A percentile compares a stretch with the other conserved stretches of the same genome.
phyloP scores from a whole-genome alignment of 768 basidiomycete species.

The Lactarius quietus region DNA sequence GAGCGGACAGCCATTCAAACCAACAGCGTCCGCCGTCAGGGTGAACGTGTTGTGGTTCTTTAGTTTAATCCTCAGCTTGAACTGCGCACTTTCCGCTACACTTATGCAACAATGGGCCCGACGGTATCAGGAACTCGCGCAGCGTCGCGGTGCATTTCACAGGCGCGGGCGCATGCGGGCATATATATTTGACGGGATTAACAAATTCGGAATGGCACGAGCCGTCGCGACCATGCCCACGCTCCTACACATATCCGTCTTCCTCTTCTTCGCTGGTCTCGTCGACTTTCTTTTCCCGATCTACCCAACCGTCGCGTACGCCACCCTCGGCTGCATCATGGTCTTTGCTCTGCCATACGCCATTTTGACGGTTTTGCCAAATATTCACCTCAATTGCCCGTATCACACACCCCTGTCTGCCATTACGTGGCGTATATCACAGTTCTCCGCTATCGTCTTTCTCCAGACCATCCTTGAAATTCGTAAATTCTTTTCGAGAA shows the following conservation, averaged over 20 bases:
- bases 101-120: conserved; percentile 19
- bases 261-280: conserved; percentile 7
- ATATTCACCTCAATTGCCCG: no score
- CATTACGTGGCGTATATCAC: no score
- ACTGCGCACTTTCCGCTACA: conserved; percentile 1
- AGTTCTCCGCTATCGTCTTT: no score
- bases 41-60: conserved; percentile 15
- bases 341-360: no score
- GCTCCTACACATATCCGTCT: neutral
- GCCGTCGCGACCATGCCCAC: neutral
- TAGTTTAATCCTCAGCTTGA: conserved; percentile 6
- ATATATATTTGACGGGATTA: neutral
- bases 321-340: neutral
- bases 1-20: neutral
- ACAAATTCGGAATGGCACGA: neutral
- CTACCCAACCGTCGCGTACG: neutral
- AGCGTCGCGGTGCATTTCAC: neutral
- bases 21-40: conserved; percentile 2
- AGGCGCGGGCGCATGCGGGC: neutral
- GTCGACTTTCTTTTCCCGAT: neutral
- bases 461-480: no score
- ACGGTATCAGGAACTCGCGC: neutral
- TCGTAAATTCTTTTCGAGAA: no score
- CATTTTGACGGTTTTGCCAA: no score
- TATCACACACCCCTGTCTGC: no score